Percentiles rank a stretch among this genome's conserved stretches.
Evolutionary conservation across 139 green algal species (phyloP).

Genomic region (Picochlorum costavermella): DNA sequence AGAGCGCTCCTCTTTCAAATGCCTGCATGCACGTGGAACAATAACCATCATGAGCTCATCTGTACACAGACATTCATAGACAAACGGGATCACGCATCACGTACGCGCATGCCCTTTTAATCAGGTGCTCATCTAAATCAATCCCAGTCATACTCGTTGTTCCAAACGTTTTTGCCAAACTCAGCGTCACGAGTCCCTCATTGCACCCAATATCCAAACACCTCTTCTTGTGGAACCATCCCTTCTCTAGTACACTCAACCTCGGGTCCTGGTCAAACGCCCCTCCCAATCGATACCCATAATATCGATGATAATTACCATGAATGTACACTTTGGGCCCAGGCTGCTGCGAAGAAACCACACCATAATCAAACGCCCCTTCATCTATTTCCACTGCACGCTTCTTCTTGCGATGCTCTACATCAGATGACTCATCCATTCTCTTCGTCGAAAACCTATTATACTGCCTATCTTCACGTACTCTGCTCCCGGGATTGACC

Average conservation of each 20-base stretch:
- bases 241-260: slow-evolving; percentile 37
- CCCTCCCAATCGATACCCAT: slow-evolving; percentile 57
- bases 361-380: not conserved
- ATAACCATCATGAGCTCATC: not conserved
- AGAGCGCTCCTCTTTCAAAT: slow-evolving; percentile 15
- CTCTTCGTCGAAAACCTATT: too few relatives aligned
- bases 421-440: too few relatives aligned
- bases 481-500: too few relatives aligned
- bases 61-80: not conserved
- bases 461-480: too few relatives aligned
- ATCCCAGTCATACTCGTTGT: slow-evolving; percentile 56
- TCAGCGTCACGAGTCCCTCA: slow-evolving; percentile 78
- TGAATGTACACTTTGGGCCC: slow-evolving; percentile 25
- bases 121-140: slow-evolving; percentile 74
- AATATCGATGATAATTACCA: slow-evolving; percentile 85
- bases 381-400: not conserved
- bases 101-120: slow-evolving; percentile 46
- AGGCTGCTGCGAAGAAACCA: not conserved
- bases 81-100: slow-evolving; percentile 2
- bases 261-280: slow-evolving; percentile 40
- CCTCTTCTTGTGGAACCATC: slow-evolving; percentile 62
- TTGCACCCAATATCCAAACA: slow-evolving; percentile 90
- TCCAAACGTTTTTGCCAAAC: slow-evolving; percentile 46
- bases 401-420: not conserved
- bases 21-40: slow-evolving; percentile 7